A percentile compares a stretch with the other conserved stretches of the same genome.
phyloP scores from a whole-genome alignment of 2,329 filamentous ascomycete species.

The Pyrenochaeta sp. region DNA sequence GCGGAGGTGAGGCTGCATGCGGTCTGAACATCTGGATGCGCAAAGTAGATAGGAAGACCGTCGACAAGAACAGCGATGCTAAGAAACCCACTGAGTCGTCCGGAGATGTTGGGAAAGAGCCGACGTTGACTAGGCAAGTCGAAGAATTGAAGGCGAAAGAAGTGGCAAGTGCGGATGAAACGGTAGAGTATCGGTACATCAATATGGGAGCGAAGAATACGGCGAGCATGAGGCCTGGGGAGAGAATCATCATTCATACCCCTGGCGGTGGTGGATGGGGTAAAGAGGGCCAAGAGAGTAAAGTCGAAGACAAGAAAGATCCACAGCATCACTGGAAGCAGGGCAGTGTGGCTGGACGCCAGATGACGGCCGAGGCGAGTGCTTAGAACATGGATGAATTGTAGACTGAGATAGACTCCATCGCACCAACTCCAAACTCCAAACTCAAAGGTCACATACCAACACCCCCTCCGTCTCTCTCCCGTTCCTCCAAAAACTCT shows the following conservation, averaged over 20 bases:
- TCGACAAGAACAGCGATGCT: conserved; percentile 34
- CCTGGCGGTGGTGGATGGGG: conserved; percentile 85
- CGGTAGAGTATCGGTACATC: conserved; percentile 66
- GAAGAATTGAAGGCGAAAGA: conserved; percentile 41
- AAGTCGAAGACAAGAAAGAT: conserved; percentile 61
- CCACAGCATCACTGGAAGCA: conserved; percentile 66
- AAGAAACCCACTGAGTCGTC: conserved; percentile 27
- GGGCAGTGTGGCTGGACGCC: conserved; percentile 64
- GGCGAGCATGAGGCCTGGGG: conserved; percentile 76
- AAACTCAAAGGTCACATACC: not conserved
- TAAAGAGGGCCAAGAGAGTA: conserved; percentile 63
- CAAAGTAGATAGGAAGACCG: conserved; percentile 58
- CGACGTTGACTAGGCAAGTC: conserved; percentile 58
- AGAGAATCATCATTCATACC: conserved; percentile 78
- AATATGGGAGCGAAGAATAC: conserved; percentile 83
- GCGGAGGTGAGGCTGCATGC: conserved; percentile 78
- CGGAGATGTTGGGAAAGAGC: conserved; percentile 42
- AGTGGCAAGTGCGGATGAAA: conserved; percentile 43
- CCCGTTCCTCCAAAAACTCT: conserved; percentile 25
- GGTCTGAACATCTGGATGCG: conserved; percentile 90
- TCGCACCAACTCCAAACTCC: no score
- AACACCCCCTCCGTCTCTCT: conserved; percentile 11
- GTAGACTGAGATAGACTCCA: no score
- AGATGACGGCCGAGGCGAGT: conserved; percentile 60
- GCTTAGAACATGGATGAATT: no score